Percentiles rank a stretch among this genome's conserved stretches.
Evolutionary conservation across 768 basidiomycete species (phyloP).

Genomic region (Psilocybe subaeruginosa): DNA sequence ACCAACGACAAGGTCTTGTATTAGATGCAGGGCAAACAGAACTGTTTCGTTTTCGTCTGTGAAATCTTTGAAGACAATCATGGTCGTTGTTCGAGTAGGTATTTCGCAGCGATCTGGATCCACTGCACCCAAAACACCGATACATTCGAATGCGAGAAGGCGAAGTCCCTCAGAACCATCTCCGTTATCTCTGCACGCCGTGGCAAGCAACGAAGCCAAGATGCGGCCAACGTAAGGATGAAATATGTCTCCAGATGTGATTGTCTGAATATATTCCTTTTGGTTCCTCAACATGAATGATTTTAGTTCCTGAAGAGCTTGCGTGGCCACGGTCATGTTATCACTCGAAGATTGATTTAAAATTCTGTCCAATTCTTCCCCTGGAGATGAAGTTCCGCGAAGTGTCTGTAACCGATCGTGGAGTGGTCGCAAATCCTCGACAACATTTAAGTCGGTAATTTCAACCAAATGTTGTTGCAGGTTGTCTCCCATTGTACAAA

Average conservation of each 20-base stretch:
- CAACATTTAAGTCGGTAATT: slow-evolving; percentile 74
- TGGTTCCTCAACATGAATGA: slow-evolving; percentile 56
- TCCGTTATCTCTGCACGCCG: slow-evolving; percentile 72
- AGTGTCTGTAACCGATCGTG: slow-evolving; percentile 43
- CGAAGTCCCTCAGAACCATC: slow-evolving; percentile 72
- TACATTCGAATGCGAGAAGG: slow-evolving; percentile 82
- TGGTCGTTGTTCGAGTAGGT: slow-evolving; percentile 54
- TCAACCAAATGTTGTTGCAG: slow-evolving; percentile 68
- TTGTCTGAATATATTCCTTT: slow-evolving; percentile 53
- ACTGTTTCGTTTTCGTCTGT: slow-evolving; percentile 75
- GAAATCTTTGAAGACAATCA: slow-evolving; percentile 83
- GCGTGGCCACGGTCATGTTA: slow-evolving; percentile 75
- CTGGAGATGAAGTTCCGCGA: slow-evolving; percentile 54
- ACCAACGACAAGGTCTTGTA: slow-evolving; percentile 82
- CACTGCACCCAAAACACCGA: slow-evolving; percentile 89
- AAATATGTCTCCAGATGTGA: slow-evolving; percentile 87
- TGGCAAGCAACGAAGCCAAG: slow-evolving; percentile 64
- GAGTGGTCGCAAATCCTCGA: slow-evolving; percentile 63
- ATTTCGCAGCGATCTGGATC: slow-evolving; percentile 93
- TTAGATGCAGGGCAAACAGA: slow-evolving; percentile 83
- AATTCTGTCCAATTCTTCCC: slow-evolving; percentile 62
- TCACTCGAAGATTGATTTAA: slow-evolving; percentile 78
- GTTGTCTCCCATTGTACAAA: slow-evolving; percentile 61
- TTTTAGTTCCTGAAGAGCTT: slow-evolving; percentile 78
- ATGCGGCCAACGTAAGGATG: slow-evolving; percentile 74